Evolutionary conservation across 345 rosid species (phyloP), one percentile per base, ranked within the genome.

Genomic region (Brassica carinata): DNA sequence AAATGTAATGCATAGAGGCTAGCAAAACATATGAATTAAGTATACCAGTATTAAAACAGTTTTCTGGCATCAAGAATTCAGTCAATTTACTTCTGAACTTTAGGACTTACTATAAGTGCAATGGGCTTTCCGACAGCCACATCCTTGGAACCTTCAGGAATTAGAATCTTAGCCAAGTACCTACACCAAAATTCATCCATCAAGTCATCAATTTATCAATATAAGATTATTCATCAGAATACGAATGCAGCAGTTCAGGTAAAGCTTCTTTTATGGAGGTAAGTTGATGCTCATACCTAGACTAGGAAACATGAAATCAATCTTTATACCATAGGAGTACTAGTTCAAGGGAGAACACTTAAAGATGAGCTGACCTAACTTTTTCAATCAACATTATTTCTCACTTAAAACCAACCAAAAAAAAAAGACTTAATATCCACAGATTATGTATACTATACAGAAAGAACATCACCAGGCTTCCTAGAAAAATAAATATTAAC

Each of bases 91-190:
- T 71, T 43, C 43, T 61, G 71, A 82, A 23, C 67, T 26, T 63
- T 69, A 38, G 64, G 55, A 83, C 85, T 83, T 79, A 79, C 85
- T 58, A 79, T 71, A 58, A 83, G 63, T n/a, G 83, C 83, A 72
- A 83, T 83, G 1, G 85, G 85, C 82, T 83, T 76, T 79, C 85
- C 85, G 18, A 83, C 85, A 9, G 85, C 83, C 40, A 83, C 85
- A 83, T 79, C 85, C 68, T 83, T 83, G 58, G 85, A 79, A 67
- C 85, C 85, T 75, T 83, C 85, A 19, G 85, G 81, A 66, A 79
- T 63, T 75, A 83, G 71, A 76, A 83, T 83, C 78, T 79, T 83
- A 61, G 85, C 85, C 72, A 83, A 83, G 78, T 83, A 83, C 83
- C 85, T 83, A 67, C 75, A 75, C 62, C 78, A 71, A 61, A 76